These are phyloP conservation scores for Alloascoidea hylecoeti DNA, from an alignment of 805 yeast genomes.

Conservation along the genomic window DNA sequence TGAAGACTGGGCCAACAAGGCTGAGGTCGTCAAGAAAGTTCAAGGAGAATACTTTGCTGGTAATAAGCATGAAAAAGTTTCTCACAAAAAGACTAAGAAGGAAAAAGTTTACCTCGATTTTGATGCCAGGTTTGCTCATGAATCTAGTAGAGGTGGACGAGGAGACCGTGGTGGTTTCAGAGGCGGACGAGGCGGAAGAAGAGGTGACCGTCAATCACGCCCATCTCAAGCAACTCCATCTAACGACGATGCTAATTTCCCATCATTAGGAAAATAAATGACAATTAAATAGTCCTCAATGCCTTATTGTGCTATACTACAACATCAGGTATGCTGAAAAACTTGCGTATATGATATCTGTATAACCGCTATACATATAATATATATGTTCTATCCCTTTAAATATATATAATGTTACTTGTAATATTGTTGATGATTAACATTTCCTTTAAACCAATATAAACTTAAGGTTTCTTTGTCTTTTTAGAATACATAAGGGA, in stretches of 20 bases:
- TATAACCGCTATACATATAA: no score
- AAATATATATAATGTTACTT: no score
- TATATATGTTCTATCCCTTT: no score
- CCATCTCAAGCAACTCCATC: conserved; percentile 9
- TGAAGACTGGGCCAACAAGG: conserved; percentile 23
- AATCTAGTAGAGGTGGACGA: conserved; percentile 24
- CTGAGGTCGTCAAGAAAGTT: background rate
- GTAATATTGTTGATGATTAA: no score
- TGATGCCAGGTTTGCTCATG: conserved; percentile 55
- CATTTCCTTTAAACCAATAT: no score
- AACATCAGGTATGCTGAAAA: no score
- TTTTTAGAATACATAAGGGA: no score
- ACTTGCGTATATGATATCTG: no score
- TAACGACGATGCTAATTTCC: conserved; percentile 10
- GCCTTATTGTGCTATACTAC: no score
- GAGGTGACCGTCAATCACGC: conserved; percentile 12
- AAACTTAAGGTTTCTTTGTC: no score
- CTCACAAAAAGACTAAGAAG: conserved; percentile 70
- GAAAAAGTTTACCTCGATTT: conserved; percentile 69
- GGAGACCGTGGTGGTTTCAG: conserved; percentile 17
- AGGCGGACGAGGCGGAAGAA: conserved; percentile 18
- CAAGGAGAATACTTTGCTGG: conserved; percentile 11
- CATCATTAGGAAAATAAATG: no score
- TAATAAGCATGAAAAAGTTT: conserved; percentile 35
- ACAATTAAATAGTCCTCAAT: no score